Conservation (phyloP, 257 asterid species). For the Apocynum venetum region DNA sequence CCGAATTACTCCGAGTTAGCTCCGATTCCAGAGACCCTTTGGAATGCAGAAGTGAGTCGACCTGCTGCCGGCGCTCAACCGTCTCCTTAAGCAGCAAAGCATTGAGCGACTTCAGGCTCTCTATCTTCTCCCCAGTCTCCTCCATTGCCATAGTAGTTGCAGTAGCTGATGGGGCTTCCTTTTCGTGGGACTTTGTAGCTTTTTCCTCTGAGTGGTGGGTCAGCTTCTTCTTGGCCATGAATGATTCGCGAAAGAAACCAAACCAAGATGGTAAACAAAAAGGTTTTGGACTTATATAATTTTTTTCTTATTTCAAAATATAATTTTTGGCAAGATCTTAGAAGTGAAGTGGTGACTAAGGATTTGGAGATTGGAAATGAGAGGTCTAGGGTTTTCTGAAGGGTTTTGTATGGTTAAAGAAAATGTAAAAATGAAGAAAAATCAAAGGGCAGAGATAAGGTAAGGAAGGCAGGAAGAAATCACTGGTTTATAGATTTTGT, state of each 20-base stretch:
- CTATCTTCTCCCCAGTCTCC: constrained; percentile 20
- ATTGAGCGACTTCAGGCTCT: constrained; percentile 57
- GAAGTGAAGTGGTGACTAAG: neutral
- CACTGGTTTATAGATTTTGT: neutral
- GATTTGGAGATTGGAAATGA: constrained; percentile 22
- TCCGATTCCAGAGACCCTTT: constrained; percentile 45
- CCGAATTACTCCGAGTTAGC: constrained; percentile 45
- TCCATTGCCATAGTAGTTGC: constrained; percentile 4
- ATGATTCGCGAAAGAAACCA: neutral
- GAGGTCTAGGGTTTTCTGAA: constrained; percentile 32
- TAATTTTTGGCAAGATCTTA: neutral
- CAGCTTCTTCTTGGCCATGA: constrained; percentile 35
- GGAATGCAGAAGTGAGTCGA: constrained; percentile 44
- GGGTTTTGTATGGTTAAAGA: constrained; percentile 27
- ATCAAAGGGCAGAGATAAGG: neutral
- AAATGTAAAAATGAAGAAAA: neutral
- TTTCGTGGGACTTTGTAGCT: neutral
- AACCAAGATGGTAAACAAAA: neutral
- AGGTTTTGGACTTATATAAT: neutral
- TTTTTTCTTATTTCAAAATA: neutral
- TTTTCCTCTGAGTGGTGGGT: constrained; percentile 7
- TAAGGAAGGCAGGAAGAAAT: neutral
- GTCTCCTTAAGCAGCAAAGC: constrained; percentile 60
- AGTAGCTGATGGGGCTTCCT: neutral
- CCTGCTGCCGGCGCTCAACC: constrained; percentile 59